Base-by-base conservation (phyloP, 805 yeast genomes). In the Lipomyces yamanashiensis region DNA sequence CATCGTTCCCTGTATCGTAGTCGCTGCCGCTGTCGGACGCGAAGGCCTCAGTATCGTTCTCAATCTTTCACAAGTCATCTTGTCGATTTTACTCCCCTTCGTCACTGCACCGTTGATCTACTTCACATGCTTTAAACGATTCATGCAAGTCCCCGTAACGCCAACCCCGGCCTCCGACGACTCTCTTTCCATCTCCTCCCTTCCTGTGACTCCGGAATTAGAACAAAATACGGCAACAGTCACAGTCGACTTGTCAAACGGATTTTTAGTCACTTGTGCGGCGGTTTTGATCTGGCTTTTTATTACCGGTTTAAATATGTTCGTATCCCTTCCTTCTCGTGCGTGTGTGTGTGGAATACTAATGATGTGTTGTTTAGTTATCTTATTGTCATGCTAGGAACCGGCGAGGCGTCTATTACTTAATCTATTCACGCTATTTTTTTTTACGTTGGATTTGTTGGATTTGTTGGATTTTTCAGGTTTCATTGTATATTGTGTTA, bases 41-140 rank as follows among this genome's bases (percentile, higher is more conserved):
- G 76, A 79, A 44, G 98, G 97, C 0, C 77, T 92, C 60, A 79
- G 85, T 8, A 76, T 79, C 9, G 91, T 96, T 0, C 81, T 92
- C 68, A 92, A 91, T 71, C 85, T 89, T n/a, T 86, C 95, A 0
- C 98, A 92, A 76, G 95, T 92, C 21, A 86, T 90, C 0, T 79
- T 92, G 56, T 90, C 97, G 1, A 82, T 92, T 58, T 80, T 92
- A 48, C 80, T 92, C 62, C 97, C 97, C 10, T 87, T 92, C 68
- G 80, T 90, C 52, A 84, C 92, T 10, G 93, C 96, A 0, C 97
- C 97, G 5, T 79, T 92, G 73, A 84, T 92, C 55, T 92, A 85
- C 72, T 88, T 92, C 75, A 92, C 97, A 1, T 84, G 90, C 58
- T 81, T 80, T 58, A 86, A 84, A 71, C 74, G 82, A 8, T 82